Evolutionary conservation across 768 basidiomycete genomes (phyloP), one percentile per base, ranked within the genome.

Genomic region (Arthromyces matolae): DNA sequence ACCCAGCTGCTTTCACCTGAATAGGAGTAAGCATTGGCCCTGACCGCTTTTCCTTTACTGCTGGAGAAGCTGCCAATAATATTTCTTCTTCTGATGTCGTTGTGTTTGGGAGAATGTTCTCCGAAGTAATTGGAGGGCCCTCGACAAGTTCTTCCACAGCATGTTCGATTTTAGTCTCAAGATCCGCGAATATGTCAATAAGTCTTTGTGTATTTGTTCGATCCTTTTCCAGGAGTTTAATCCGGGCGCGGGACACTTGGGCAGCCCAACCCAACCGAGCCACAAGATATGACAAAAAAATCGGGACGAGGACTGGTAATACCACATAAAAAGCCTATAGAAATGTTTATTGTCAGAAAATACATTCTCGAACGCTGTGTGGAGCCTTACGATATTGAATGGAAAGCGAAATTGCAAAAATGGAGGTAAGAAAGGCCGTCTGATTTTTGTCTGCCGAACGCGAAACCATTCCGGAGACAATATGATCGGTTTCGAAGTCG

Each of bases 291-390:
- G 77, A 71, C 13, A 89, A 34, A 49, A 83, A 55, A 3, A 78
- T 55, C 1, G 89, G 88, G 1, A 90, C 54, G 9, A 93, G 62
- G 34, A 92, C 34, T 0, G 91, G 90, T 8, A 89, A 64, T 14
- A 79, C 47, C 1, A 69, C 45, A 53, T 81, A 80, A 3, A 85
- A 40, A 10, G 79, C 45, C 84, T 86, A 52, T 9, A 24, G 32
- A 34, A 45, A 24, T 32, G 22, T 40, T 9, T 41, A 46, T 53
- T 12, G n/a, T n/a, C n/a, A n/a, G n/a, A 49, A 29, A 28, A 40
- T 24, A 29, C 4, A 20, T 35, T 12, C 49, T 42, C 13, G 8
- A 7, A 8, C 28, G 18, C 24, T 28, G 12, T 18, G 23, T 29
- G 13, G 5, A 43, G 7, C 66, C 84, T 47, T 55, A 92, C 85